Conservation (phyloP, 805 yeast species). For the Lachancea kluyveri region DNA sequence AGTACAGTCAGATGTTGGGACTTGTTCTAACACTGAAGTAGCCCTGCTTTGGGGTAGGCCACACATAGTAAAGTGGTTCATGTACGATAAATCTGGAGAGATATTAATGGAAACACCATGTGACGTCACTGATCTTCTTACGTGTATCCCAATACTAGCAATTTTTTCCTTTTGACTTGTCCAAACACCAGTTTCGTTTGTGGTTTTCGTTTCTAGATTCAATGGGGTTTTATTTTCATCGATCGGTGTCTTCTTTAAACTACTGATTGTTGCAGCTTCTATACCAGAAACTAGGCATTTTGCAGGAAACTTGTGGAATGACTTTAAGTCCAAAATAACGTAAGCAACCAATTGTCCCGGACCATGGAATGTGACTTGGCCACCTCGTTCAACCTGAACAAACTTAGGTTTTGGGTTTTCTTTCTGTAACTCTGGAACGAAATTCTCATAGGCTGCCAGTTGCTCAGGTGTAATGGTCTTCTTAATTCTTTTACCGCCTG, state of each 20-base stretch:
- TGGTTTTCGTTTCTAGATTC: conserved; percentile 33
- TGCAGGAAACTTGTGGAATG: conserved; percentile 50
- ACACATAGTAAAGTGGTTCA: conserved; percentile 76
- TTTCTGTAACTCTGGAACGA: conserved; percentile 20
- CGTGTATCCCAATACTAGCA: conserved; percentile 85
- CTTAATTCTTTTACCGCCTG: conserved; percentile 84
- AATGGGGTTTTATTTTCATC: conserved; percentile 8
- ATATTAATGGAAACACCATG: conserved; percentile 88
- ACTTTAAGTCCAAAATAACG: conserved; percentile 64
- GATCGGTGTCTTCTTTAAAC: conserved; percentile 29
- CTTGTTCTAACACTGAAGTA: conserved; percentile 40
- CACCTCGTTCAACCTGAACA: conserved; percentile 84
- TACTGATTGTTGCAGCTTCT: conserved; percentile 48
- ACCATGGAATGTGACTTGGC: conserved; percentile 95
- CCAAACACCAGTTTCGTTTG: conserved; percentile 90
- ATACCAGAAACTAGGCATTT: conserved; percentile 62
- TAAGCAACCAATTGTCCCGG: conserved; percentile 90
- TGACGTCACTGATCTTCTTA: conserved; percentile 75
- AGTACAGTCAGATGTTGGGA: conserved; percentile 17
- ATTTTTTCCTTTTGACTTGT: conserved; percentile 52
- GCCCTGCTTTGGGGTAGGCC: conserved; percentile 66
- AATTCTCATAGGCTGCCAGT: conserved; percentile 19
- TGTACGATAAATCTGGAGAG: conserved; percentile 60
- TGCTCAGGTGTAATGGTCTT: conserved; percentile 37
- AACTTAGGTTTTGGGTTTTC: conserved; percentile 45